These are phyloP conservation scores for Poa pratensis DNA, from an alignment of 176 grass and related monocot genomes.

Conservation along the genomic window DNA sequence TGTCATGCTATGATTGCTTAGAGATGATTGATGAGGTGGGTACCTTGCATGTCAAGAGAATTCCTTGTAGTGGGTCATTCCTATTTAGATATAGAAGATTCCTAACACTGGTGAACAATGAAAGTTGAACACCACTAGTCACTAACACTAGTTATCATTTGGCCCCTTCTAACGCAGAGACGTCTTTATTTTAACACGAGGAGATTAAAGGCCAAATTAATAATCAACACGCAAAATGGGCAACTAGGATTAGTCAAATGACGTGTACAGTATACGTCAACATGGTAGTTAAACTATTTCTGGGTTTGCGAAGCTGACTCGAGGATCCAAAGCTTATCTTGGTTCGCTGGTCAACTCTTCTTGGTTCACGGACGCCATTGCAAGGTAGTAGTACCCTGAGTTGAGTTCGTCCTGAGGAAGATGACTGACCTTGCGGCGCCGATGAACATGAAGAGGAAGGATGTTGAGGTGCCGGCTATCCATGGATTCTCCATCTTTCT, in stretches of 20 bases:
- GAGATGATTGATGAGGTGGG: too few relatives aligned
- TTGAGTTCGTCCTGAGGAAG: not conserved
- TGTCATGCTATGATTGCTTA: too few relatives aligned
- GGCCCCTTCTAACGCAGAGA: not conserved
- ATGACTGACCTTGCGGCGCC: slow-evolving; percentile 41
- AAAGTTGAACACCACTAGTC: too few relatives aligned
- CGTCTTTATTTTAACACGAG: not conserved
- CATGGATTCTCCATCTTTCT: slow-evolving; percentile 56
- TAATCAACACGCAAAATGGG: not conserved
- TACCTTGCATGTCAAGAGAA: too few relatives aligned
- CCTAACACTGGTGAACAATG: too few relatives aligned
- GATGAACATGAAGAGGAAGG: slow-evolving; percentile 65
- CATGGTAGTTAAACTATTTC: not conserved
- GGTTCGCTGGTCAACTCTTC: slow-evolving; percentile 39
- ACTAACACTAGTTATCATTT: not conserved
- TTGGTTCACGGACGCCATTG: not conserved
- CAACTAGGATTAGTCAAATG: slow-evolving; percentile 33
- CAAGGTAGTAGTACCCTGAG: not conserved
- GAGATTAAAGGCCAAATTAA: not conserved
- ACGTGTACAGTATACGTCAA: not conserved
- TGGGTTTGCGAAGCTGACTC: not conserved
- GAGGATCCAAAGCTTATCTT: slow-evolving; percentile 38
- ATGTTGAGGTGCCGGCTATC: slow-evolving; percentile 40
- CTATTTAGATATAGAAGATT: too few relatives aligned
- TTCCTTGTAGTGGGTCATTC: too few relatives aligned